phyloP scores from a whole-genome alignment of 1,284 basidiomycete genomes.

The Ganoderma lingzhi region DNA sequence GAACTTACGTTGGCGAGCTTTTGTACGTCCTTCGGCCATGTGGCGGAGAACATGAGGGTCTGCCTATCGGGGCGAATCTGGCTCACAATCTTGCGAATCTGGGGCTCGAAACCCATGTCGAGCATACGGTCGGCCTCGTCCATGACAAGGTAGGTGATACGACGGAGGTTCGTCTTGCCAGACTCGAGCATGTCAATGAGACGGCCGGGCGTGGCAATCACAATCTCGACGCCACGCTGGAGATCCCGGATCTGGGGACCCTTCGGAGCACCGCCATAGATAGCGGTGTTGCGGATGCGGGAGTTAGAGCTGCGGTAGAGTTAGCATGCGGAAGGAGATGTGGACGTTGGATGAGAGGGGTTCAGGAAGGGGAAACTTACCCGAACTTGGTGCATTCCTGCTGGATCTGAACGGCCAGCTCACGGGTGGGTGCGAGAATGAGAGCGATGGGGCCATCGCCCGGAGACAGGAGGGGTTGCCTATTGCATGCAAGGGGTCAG shows the following conservation, averaged over 20 bases:
- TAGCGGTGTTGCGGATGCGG: constrained; percentile 96
- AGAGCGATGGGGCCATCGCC: constrained; percentile 98
- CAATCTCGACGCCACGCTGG: constrained; percentile 95
- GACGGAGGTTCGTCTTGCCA: constrained; percentile 94
- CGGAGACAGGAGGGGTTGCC: constrained; percentile 91
- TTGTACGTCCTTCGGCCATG: constrained; percentile 99
- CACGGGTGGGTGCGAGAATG: constrained; percentile 96
- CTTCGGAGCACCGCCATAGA: constrained; percentile 99
- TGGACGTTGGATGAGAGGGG: not conserved
- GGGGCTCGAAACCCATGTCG: constrained; percentile 99
- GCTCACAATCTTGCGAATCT: constrained; percentile 97
- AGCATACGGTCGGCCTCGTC: constrained; percentile 99
- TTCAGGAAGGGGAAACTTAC: constrained; percentile 46
- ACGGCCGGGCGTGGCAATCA: constrained; percentile 92
- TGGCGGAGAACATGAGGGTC: constrained; percentile 97
- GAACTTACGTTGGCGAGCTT: constrained; percentile 83
- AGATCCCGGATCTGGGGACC: constrained; percentile 98
- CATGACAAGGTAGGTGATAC: constrained; percentile 98
- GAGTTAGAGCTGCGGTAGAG: constrained; percentile 78
- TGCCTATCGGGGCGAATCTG: constrained; percentile 98
- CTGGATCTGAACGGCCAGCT: constrained; percentile 98
- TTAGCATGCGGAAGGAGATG: constrained; percentile 3
- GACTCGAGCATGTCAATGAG: constrained; percentile 96
- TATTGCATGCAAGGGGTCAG: constrained; percentile 39
- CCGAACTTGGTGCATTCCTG: constrained; percentile 99